These are phyloP conservation scores for Xanthoconium purpureum DNA, from an alignment of 768 basidiomycete species.

Conservation along the genomic window DNA sequence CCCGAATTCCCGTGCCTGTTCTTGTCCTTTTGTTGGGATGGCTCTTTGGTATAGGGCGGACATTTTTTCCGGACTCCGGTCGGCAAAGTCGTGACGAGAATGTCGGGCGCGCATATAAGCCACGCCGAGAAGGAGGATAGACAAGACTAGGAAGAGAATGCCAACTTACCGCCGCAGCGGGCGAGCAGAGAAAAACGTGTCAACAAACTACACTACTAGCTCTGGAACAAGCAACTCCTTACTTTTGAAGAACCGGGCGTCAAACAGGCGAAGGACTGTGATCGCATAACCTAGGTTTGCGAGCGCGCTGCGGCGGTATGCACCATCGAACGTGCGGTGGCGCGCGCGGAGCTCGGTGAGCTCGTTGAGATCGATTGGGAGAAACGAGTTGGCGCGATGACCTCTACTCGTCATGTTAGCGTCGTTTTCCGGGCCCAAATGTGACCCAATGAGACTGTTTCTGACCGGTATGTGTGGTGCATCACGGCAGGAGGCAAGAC, in stretches of 20 bases:
- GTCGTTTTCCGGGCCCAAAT: background rate
- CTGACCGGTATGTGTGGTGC: constrained; percentile 26
- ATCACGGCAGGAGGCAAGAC: constrained; percentile 7
- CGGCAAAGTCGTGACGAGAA: constrained; percentile 76
- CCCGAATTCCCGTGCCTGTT: constrained; percentile 62
- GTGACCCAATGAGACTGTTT: background rate
- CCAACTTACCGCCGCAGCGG: constrained; percentile 40
- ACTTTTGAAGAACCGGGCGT: constrained; percentile 71
- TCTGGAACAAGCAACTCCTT: constrained; percentile 20
- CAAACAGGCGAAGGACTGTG: constrained; percentile 77
- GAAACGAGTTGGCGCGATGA: constrained; percentile 49
- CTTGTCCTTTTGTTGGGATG: constrained; percentile 58
- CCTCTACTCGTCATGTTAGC: constrained; percentile 20
- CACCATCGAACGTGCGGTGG: constrained; percentile 80
- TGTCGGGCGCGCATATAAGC: constrained; percentile 62
- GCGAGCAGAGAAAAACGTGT: background rate
- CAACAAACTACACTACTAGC: background rate
- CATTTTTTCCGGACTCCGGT: constrained; percentile 40
- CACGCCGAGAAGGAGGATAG: constrained; percentile 53
- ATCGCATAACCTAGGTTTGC: constrained; percentile 71
- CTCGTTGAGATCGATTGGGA: constrained; percentile 52
- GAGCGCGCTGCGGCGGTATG: constrained; percentile 74
- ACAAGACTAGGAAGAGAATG: constrained; percentile 61
- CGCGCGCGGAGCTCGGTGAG: constrained; percentile 75
- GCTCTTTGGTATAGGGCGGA: constrained; percentile 33